Evolutionary conservation across 108 stramenopile genomes (phyloP).

Genomic region (Cyclotella baltica): DNA sequence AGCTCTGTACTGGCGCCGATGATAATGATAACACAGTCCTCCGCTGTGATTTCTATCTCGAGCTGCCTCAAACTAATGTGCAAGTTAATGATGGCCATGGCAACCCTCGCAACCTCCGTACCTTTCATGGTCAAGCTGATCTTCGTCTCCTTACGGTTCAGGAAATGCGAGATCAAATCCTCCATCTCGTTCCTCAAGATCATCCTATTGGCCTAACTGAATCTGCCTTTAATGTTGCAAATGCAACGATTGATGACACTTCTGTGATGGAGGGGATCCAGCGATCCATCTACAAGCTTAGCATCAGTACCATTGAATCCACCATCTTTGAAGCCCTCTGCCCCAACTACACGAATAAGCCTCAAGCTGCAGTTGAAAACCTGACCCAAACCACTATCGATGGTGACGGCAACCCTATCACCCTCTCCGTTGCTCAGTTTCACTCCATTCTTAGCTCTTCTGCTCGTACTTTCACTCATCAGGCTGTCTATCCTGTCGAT

Average conservation of each 20-base stretch:
- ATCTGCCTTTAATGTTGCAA: background rate
- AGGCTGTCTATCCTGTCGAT: background rate
- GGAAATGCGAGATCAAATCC: background rate
- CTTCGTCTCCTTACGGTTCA: conserved; percentile 2
- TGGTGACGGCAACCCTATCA: background rate
- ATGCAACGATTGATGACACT: background rate
- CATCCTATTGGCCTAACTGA: background rate
- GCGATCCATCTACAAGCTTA: background rate
- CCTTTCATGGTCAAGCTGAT: conserved; percentile 8
- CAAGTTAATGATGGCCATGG: background rate
- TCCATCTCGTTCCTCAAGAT: background rate
- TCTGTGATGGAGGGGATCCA: background rate
- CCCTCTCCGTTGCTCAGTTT: background rate
- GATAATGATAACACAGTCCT: background rate
- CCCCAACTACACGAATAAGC: conserved; percentile 6
- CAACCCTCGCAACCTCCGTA: background rate
- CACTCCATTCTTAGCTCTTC: background rate
- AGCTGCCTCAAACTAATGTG: background rate
- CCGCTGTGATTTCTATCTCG: background rate
- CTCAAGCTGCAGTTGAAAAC: conserved; percentile 9
- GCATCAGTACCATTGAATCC: background rate
- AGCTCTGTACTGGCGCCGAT: background rate
- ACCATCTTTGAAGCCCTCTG: background rate
- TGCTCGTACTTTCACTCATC: background rate
- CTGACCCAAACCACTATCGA: background rate